phyloP scores from a whole-genome alignment of 2,329 filamentous ascomycete genomes.

The Botrytis hyacinthi region DNA sequence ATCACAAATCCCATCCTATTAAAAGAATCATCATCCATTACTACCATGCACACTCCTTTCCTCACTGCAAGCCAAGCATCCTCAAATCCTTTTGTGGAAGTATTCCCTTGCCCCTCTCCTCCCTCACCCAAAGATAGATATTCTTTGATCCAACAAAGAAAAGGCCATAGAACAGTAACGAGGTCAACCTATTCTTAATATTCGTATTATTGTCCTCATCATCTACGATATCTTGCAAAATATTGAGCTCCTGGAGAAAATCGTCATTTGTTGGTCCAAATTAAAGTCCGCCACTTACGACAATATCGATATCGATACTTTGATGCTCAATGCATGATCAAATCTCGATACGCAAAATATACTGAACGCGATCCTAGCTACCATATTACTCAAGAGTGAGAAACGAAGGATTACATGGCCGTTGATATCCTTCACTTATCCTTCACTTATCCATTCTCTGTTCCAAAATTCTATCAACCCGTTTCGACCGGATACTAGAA shows the following conservation, averaged over 20 bases:
- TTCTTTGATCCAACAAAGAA: slow-evolving; percentile 15
- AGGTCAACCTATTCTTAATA: neutral
- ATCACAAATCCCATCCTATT: neutral
- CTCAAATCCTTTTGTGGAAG: neutral
- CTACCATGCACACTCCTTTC: neutral
- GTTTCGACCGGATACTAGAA: neutral
- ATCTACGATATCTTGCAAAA: too few relatives aligned
- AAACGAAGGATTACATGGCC: neutral
- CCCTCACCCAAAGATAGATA: neutral
- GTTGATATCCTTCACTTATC: neutral
- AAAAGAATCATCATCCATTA: neutral
- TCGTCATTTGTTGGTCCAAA: neutral
- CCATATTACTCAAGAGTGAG: neutral
- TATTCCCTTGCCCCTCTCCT: neutral
- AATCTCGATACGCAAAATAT: neutral
- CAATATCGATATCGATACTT: neutral
- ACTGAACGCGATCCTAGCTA: neutral
- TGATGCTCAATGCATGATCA: neutral
- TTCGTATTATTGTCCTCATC: neutral
- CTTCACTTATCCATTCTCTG: neutral
- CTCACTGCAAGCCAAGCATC: slow-evolving; percentile 1
- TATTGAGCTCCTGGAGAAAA: neutral
- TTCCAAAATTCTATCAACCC: neutral
- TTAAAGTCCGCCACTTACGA: neutral
- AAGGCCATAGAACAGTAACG: neutral